These are phyloP conservation scores for Phytophthora capsici DNA, from an alignment of 352 stramenopile genomes.

Conservation along the genomic window DNA sequence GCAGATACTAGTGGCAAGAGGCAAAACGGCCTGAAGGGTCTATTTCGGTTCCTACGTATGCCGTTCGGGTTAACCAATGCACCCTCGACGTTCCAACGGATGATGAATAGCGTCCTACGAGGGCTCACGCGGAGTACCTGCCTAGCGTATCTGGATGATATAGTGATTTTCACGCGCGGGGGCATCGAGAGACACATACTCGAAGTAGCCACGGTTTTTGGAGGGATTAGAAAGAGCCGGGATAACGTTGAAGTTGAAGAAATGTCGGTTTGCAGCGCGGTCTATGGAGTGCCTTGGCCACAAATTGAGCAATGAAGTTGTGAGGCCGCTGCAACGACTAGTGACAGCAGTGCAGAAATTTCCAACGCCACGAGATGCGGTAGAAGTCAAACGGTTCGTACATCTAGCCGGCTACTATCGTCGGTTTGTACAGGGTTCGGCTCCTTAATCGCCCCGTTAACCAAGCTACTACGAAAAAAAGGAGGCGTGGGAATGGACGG, in stretches of 20 bases:
- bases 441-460: constrained; percentile 16
- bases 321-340: not conserved
- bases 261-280: constrained; percentile 21
- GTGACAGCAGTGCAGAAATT: not conserved
- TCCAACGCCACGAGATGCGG: not conserved
- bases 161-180: not conserved
- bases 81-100: constrained; percentile 27
- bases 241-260: constrained; percentile 27
- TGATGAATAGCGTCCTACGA: constrained; percentile 35
- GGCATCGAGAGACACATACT: constrained; percentile 21
- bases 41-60: constrained; percentile 26
- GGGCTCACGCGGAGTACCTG: constrained; percentile 25
- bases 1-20: not conserved
- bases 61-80: constrained; percentile 23
- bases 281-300: constrained; percentile 33
- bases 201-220: constrained; percentile 24
- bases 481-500: not conserved
- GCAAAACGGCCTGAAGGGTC: too few relatives aligned
- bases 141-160: constrained; percentile 36
- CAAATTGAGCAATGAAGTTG: not conserved
- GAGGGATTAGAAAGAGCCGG: constrained; percentile 15
- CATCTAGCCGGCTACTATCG: not conserved
- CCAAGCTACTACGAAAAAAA: constrained; percentile 6
- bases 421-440: not conserved
- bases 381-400: not conserved